Evolutionary conservation across 176 grass and related monocot species (phyloP).

Genomic region (Avena eriantha): DNA sequence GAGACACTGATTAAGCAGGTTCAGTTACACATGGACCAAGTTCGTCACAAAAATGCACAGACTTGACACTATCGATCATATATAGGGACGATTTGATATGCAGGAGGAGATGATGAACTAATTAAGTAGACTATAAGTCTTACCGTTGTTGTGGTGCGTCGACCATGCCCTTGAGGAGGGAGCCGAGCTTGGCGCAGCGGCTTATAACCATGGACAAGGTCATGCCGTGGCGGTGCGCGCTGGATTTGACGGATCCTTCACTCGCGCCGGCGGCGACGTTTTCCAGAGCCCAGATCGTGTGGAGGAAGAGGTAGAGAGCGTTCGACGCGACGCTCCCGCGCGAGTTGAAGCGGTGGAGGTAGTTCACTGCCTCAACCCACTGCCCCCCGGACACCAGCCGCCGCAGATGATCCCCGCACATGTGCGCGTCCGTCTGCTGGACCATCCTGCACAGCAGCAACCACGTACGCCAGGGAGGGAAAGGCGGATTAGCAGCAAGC

Average conservation of each 20-base stretch:
- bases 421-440: not conserved
- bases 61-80: not conserved
- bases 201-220: not conserved
- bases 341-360: not conserved
- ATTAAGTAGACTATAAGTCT: no score
- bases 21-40: not conserved
- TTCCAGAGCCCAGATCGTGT: not conserved
- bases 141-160: not conserved
- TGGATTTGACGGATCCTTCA: not conserved
- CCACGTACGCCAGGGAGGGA: no score
- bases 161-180: not conserved
- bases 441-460: not conserved
- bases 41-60: not conserved
- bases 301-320: not conserved
- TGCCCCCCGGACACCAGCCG: not conserved
- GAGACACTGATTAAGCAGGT: not conserved
- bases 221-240: not conserved
- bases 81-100: not conserved
- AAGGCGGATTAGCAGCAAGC: no score
- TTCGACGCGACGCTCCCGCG: not conserved
- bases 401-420: not conserved
- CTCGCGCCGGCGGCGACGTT: not conserved
- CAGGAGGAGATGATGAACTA: not conserved
- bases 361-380: not conserved
- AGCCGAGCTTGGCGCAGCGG: not conserved